Base-by-base conservation (phyloP, 192 early-diverging fungal genomes). In the Obelidium mucronatum region DNA sequence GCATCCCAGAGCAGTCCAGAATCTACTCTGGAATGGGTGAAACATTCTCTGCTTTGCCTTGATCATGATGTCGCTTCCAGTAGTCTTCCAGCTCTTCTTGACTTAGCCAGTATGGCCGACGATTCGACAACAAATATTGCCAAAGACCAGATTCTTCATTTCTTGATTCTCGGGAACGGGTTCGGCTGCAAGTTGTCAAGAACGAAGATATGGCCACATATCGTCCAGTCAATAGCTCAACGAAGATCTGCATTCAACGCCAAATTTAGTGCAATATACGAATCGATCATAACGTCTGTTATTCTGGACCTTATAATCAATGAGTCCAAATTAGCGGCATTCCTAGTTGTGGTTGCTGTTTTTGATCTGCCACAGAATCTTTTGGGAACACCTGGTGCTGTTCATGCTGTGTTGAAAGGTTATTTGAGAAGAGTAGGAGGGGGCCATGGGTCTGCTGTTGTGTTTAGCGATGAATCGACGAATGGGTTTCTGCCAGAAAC, bases 251-350 rank as follows among this genome's bases (percentile, higher is more conserved):
- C 69, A 55, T 33, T 15, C 37, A n/a, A 6, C 34, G 1, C n/a
- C 1, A 22, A 30, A 44, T 36, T 58, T 59, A 8, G 40, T 51
- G 11, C 35, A 55, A 15, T 31, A 4, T 51, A 74, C 22, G 55
- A 60, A 35, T 34, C 30, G 11, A 17, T 60, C 30, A 5, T 74
- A n/a, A 74, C 36, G 15, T 15, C 8, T n/a, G 33, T 42, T 2
- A 56, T 74, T 19, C 17, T 74, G 17, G 72, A 74, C 36, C 31
- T 74, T 6, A 63, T 74, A n/a, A 28, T 74, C 19, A 37, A 17
- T 15, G 17, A 40, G 31, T 19, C 15, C 26, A 39, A 33, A 2
- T 62, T 37, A 1, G 30, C 11, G 5, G 72, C 72, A 56, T 74
- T 74, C 59, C 58, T 44, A 24, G 17, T 74, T 33, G 72, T 74